Evolutionary conservation across 2,329 filamentous ascomycete genomes (phyloP).

Genomic region (Chaetomiaceae sp.): DNA sequence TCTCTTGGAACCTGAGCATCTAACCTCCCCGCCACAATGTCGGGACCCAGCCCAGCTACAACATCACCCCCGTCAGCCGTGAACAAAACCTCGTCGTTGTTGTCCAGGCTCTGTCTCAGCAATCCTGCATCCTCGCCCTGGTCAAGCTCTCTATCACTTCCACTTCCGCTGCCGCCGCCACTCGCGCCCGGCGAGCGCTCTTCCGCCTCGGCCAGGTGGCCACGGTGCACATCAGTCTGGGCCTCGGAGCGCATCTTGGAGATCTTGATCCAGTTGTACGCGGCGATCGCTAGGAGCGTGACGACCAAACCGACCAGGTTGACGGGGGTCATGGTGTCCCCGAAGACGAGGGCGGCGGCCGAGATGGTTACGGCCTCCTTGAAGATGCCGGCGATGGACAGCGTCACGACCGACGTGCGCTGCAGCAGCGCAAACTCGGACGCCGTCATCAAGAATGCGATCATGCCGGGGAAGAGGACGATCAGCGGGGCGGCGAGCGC

Average conservation of each 20-base stretch:
- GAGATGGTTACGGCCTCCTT: conserved; percentile 97
- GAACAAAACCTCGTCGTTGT: conserved; percentile 13
- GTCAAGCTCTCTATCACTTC: conserved; percentile 28
- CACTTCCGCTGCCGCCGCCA: conserved; percentile 3
- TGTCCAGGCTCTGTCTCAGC: conserved; percentile 27
- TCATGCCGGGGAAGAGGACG: conserved; percentile 79
- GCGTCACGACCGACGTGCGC: conserved; percentile 89
- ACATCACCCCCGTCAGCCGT: conserved; percentile 15
- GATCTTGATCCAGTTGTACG: conserved; percentile 95
- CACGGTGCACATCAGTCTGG: conserved; percentile 42
- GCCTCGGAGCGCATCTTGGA: conserved; percentile 79
- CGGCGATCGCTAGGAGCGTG: conserved; percentile 77
- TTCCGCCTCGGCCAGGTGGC: conserved; percentile 28
- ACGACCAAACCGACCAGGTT: conserved; percentile 84
- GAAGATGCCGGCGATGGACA: conserved; percentile 96
- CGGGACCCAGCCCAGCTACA: conserved; percentile 8
- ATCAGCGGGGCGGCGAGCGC: conserved; percentile 59
- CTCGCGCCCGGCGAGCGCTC: conserved; percentile 13
- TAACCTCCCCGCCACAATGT: not conserved
- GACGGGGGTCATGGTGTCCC: conserved; percentile 78
- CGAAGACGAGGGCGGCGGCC: conserved; percentile 79
- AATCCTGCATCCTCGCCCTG: conserved; percentile 43
- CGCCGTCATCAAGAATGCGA: conserved; percentile 95
- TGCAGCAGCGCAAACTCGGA: conserved; percentile 93
- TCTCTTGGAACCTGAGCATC: conserved; percentile 2